Percentiles rank a stretch among this genome's conserved stretches.
These are phyloP conservation scores for Davidsoniella eucalypti DNA, from an alignment of 2,329 filamentous ascomycete species.

Conservation along the genomic window DNA sequence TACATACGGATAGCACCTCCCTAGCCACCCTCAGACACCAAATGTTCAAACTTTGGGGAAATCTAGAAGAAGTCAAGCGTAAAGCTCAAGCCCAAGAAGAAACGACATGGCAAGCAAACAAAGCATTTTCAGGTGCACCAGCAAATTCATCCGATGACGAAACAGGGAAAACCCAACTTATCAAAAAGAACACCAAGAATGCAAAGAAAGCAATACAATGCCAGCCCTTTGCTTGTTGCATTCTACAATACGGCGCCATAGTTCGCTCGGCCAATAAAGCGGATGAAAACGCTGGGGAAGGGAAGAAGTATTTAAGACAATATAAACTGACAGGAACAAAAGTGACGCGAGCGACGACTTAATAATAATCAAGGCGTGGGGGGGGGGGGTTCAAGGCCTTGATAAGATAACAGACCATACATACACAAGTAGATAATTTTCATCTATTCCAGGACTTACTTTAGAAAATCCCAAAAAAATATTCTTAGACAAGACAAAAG, in stretches of 20 bases:
- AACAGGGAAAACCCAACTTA: slow-evolving; percentile 9
- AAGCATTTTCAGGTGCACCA: slow-evolving; percentile 19
- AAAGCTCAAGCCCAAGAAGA: slow-evolving; percentile 7
- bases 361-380: no score
- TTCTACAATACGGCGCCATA: slow-evolving; percentile 52
- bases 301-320: slow-evolving; percentile 40
- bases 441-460: no score
- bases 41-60: slow-evolving; percentile 70
- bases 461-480: no score
- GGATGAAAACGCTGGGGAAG: slow-evolving; percentile 29
- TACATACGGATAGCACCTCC: slow-evolving; percentile 33
- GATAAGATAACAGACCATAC: slow-evolving; percentile 6
- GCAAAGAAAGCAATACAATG: not conserved
- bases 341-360: slow-evolving; percentile 24
- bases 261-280: slow-evolving; percentile 23
- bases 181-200: not conserved
- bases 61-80: slow-evolving; percentile 56
- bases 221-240: slow-evolving; percentile 50
- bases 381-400: no score
- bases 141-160: slow-evolving; percentile 25
- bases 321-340: slow-evolving; percentile 50
- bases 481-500: no score
- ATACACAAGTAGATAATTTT: not conserved
- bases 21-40: slow-evolving; percentile 46
- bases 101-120: slow-evolving; percentile 11